A percentile compares a stretch with the other conserved stretches of the same genome.
Conservation (phyloP, 1,139 yeast species). For the Blastobotrys apis region DNA sequence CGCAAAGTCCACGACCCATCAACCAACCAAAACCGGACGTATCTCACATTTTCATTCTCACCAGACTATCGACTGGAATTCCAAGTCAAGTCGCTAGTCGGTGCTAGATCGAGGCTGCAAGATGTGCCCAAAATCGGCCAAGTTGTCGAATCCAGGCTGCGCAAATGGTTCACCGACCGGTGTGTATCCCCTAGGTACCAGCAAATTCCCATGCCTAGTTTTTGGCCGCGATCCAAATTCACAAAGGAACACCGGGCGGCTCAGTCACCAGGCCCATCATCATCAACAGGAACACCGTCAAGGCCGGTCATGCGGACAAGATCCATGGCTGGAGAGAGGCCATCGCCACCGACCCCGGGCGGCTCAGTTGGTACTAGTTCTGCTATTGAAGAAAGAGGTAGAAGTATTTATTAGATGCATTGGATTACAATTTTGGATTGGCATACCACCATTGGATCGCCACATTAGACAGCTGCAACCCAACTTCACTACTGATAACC, state of each 20-base stretch:
- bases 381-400: too few species aligned
- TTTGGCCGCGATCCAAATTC: conserved; percentile 85
- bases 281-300: neutral
- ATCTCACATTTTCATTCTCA: conserved; percentile 79
- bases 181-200: conserved; percentile 93
- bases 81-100: conserved; percentile 78
- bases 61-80: conserved; percentile 90
- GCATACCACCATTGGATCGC: conserved; percentile 67
- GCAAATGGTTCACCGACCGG: conserved; percentile 87
- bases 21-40: conserved; percentile 44
- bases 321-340: conserved; percentile 8
- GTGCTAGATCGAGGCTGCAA: conserved; percentile 86
- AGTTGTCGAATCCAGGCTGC: conserved; percentile 71
- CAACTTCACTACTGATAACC: conserved; percentile 46
- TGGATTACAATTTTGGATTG: conserved; percentile 10
- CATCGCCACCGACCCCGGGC: conserved; percentile 2
- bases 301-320: conserved; percentile 5
- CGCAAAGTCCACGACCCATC: conserved; percentile 29
- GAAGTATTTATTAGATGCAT: neutral
- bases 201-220: conserved; percentile 72
- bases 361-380: too few species aligned
- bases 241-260: conserved; percentile 37
- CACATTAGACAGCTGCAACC: conserved; percentile 55
- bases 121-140: conserved; percentile 90
- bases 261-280: conserved; percentile 2